Evolutionary conservation across 345 rosid genomes (phyloP).

Genomic region (Acer campestre): DNA sequence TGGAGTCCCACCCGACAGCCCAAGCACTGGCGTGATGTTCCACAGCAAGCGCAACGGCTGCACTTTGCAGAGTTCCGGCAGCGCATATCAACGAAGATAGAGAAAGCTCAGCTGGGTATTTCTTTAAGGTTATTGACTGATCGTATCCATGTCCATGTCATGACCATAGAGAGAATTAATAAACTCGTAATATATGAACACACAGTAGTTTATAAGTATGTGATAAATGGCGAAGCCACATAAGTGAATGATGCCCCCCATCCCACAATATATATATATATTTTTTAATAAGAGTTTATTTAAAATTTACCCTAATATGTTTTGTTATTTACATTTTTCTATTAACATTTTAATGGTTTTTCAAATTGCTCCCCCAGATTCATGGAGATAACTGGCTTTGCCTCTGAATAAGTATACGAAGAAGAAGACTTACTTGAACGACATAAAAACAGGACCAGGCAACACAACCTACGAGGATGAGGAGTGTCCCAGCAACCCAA

Average conservation of each 20-base stretch:
- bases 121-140: slow-evolving; percentile 65
- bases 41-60: slow-evolving; percentile 42
- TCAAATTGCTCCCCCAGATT: no score
- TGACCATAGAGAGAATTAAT: not conserved
- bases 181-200: not conserved
- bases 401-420: no score
- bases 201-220: no score
- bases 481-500: slow-evolving; percentile 63
- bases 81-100: slow-evolving; percentile 66
- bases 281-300: no score
- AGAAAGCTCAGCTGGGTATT: slow-evolving; percentile 64
- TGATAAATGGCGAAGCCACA: no score
- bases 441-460: slow-evolving; percentile 76
- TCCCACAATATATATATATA: no score
- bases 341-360: no score
- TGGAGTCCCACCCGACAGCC: slow-evolving; percentile 71
- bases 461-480: slow-evolving; percentile 65
- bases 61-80: slow-evolving; percentile 61
- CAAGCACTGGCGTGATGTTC: slow-evolving; percentile 57
- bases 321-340: no score
- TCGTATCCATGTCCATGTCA: not conserved
- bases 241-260: no score
- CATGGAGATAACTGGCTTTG: no score
- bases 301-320: no score
- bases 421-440: slow-evolving; percentile 41